phyloP scores from a whole-genome alignment of 129 eudicot genomes.

The Daucus carota region DNA sequence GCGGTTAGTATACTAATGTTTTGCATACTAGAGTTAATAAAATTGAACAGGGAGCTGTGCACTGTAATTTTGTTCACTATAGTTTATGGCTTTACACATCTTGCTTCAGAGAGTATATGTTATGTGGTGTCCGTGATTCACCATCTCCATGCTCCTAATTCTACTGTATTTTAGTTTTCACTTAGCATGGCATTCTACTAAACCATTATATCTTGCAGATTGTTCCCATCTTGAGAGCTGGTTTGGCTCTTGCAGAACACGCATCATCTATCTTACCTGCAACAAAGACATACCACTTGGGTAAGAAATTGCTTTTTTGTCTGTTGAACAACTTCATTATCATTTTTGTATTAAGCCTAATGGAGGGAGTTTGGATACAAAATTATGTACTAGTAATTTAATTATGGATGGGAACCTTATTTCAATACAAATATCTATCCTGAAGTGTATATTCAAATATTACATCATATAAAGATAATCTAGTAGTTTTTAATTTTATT shows the following conservation, averaged over 20 bases:
- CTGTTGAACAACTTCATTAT: neutral
- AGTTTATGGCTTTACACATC: neutral
- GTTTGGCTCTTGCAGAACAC: conserved; percentile 97
- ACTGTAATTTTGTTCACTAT: neutral
- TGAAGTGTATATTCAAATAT: neutral
- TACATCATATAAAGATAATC: neutral
- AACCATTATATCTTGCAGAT: conserved; percentile 38
- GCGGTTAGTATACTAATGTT: conserved; percentile 50
- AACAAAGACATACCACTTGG: conserved; percentile 80
- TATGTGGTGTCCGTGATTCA: neutral
- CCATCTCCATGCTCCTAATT: neutral
- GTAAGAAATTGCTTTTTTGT: conserved; percentile 25
- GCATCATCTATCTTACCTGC: conserved; percentile 82
- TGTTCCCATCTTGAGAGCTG: conserved; percentile 94
- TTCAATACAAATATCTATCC: neutral
- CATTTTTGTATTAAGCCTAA: neutral
- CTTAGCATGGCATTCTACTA: neutral
- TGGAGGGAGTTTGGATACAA: neutral
- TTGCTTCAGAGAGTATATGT: neutral
- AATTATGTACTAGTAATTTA: neutral
- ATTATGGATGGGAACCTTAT: neutral
- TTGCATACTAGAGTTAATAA: neutral
- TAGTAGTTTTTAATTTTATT: conserved; percentile 10
- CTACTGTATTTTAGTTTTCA: neutral
- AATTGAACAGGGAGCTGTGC: neutral